These are phyloP conservation scores for Mucor irregularis DNA, from an alignment of 371 early-diverging fungal species.

Conservation along the genomic window DNA sequence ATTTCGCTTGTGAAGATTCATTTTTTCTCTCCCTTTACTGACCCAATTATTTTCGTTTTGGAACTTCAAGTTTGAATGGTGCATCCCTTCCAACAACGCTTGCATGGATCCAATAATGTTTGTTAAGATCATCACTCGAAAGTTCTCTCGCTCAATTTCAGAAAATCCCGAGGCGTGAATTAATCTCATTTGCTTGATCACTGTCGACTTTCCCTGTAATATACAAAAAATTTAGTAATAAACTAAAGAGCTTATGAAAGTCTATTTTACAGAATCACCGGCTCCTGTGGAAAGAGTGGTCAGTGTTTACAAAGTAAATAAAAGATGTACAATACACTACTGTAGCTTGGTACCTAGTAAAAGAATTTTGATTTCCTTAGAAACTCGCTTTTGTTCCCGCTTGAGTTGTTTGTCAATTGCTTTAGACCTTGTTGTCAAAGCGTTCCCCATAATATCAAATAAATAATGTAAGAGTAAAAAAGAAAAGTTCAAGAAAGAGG, in stretches of 20 bases:
- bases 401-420: conserved; percentile 88
- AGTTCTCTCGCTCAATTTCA: conserved; percentile 79
- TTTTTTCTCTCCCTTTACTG: too few relatives aligned
- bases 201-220: conserved; percentile 96
- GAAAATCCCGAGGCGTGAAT: conserved; percentile 91
- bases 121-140: conserved; percentile 83
- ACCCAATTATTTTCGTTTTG: conserved; percentile 55
- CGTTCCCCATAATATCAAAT: conserved; percentile 79
- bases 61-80: conserved; percentile 63
- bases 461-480: too few relatives aligned
- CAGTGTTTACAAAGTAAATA: not conserved
- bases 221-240: too few relatives aligned
- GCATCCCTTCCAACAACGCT: conserved; percentile 88
- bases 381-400: conserved; percentile 69
- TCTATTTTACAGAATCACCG: conserved; percentile 72
- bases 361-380: conserved; percentile 94
- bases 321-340: too few relatives aligned
- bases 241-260: not conserved
- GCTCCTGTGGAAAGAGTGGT: conserved; percentile 73
- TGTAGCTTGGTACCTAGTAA: too few relatives aligned
- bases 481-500: too few relatives aligned
- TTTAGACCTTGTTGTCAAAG: conserved; percentile 74
- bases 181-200: conserved; percentile 95
- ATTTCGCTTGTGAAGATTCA: too few relatives aligned
- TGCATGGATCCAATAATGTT: conserved; percentile 89